A percentile compares a stretch with the other conserved stretches of the same genome.
phyloP scores from a whole-genome alignment of 2,329 filamentous ascomycete genomes.

The Penicillium sp. region DNA sequence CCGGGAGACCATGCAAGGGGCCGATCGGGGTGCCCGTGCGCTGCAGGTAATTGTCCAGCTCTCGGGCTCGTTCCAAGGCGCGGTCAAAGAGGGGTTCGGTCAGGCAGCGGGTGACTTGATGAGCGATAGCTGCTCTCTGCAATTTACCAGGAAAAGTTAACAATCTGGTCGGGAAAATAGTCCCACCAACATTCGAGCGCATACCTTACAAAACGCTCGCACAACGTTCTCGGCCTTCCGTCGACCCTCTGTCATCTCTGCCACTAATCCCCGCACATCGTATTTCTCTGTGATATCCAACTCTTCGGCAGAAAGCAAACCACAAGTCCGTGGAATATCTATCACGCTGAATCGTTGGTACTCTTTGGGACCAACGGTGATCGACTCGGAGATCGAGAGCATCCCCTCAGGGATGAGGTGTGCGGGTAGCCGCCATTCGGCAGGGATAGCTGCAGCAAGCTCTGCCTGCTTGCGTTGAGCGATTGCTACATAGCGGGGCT shows the following conservation, averaged over 20 bases:
- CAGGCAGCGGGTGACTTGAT: conserved; percentile 50
- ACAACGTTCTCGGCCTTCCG: conserved; percentile 49
- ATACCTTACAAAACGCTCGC: conserved; percentile 55
- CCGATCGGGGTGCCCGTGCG: conserved; percentile 49
- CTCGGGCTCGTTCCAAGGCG: conserved; percentile 49
- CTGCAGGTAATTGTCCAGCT: conserved; percentile 48
- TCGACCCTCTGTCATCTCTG: conserved; percentile 33
- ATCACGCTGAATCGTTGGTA: conserved; percentile 44
- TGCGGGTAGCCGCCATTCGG: conserved; percentile 40
- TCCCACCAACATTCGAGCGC: not conserved
- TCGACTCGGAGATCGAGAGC: conserved; percentile 38
- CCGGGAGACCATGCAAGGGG: conserved; percentile 62
- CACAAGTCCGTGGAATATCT: conserved; percentile 53
- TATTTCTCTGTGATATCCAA: conserved; percentile 57
- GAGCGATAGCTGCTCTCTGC: conserved; percentile 40
- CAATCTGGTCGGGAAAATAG: not conserved
- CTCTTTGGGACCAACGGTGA: conserved; percentile 30
- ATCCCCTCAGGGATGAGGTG: conserved; percentile 36
- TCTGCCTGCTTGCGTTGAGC: conserved; percentile 41
- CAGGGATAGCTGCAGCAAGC: conserved; percentile 40
- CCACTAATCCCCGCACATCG: conserved; percentile 44
- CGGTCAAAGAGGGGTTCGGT: conserved; percentile 55
- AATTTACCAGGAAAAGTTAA: not conserved
- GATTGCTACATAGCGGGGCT: conserved; percentile 33
- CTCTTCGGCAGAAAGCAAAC: conserved; percentile 52